Percentiles rank a stretch among this genome's conserved stretches.
Evolutionary conservation across 1,284 basidiomycete genomes (phyloP).

Genomic region (Sparassis latifolia): DNA sequence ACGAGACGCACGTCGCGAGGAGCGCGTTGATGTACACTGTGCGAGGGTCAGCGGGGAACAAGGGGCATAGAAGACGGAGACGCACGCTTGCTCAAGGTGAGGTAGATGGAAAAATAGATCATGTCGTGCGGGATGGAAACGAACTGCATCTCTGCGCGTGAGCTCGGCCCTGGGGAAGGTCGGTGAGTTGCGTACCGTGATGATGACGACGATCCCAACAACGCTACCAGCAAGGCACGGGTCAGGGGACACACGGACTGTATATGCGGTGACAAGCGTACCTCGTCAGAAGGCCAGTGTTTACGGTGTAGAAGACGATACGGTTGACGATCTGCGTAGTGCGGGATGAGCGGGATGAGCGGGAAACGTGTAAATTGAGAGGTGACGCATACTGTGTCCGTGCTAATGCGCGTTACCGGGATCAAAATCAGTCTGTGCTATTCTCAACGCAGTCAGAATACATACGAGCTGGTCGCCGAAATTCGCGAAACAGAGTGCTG

Average conservation of each 20-base stretch:
- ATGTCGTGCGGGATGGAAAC: conserved; percentile 12
- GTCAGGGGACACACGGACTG: too few species aligned
- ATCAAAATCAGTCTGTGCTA: too few species aligned
- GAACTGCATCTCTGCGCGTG: conserved; percentile 3
- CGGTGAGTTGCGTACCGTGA: conserved; percentile 5
- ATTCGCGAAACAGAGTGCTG: too few species aligned
- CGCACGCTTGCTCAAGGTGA: conserved; percentile 14
- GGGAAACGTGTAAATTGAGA: too few species aligned
- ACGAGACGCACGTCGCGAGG: conserved; percentile 6
- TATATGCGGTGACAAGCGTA: too few species aligned
- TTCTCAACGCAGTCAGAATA: too few species aligned
- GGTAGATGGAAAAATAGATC: conserved; percentile 13
- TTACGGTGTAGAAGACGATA: conserved; percentile 13
- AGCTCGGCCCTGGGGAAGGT: too few species aligned
- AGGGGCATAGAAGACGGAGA: neutral
- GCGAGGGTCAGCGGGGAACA: too few species aligned
- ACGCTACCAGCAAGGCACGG: neutral
- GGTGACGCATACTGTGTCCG: conserved; percentile 7
- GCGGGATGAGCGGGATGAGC: neutral
- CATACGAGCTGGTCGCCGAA: too few species aligned
- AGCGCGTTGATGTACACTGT: conserved; percentile 12
- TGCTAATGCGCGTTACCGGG: neutral
- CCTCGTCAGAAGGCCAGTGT: conserved; percentile 12
- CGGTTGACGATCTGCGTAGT: conserved; percentile 7
- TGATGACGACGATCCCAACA: conserved; percentile 11